phyloP scores from a whole-genome alignment of 2,329 filamentous ascomycete genomes.

The Parascedosporium putredinis region DNA sequence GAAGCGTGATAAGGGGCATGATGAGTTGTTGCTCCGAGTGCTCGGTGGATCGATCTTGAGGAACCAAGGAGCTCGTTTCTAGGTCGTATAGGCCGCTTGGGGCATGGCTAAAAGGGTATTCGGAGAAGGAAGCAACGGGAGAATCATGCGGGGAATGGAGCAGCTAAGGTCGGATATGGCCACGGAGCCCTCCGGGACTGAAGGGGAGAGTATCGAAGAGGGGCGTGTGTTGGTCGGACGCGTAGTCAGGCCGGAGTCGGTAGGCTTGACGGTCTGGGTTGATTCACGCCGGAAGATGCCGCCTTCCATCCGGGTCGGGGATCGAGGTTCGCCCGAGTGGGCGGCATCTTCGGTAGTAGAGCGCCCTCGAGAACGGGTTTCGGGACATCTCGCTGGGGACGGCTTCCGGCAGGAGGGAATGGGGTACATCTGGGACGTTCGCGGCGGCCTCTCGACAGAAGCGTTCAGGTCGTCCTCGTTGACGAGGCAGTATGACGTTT shows the following conservation, averaged over 20 bases:
- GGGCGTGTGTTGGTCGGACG: not conserved
- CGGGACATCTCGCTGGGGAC: not conserved
- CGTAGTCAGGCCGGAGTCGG: slow-evolving; percentile 12
- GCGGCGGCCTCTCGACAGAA: not conserved
- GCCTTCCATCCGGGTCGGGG: not conserved
- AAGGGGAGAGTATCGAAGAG: not conserved
- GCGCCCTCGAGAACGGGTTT: not conserved
- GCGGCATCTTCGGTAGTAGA: not conserved
- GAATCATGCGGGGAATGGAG: slow-evolving; percentile 42
- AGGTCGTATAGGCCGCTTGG: slow-evolving; percentile 23
- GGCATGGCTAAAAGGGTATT: slow-evolving; percentile 16
- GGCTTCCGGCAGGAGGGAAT: not conserved
- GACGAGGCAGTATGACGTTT: slow-evolving; percentile 33
- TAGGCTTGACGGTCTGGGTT: slow-evolving; percentile 18
- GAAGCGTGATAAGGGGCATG: slow-evolving; percentile 93
- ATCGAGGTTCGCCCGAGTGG: slow-evolving; percentile 9
- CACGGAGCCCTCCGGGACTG: slow-evolving; percentile 3
- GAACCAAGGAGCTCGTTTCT: not conserved
- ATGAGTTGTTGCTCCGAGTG: slow-evolving; percentile 64
- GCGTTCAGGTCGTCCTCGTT: slow-evolving; percentile 8
- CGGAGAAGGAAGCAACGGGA: slow-evolving; percentile 36
- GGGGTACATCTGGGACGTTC: not conserved
- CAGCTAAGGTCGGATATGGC: slow-evolving; percentile 26
- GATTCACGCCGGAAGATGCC: slow-evolving; percentile 9
- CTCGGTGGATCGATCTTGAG: slow-evolving; percentile 13